phyloP scores from a whole-genome alignment of 1,284 basidiomycete genomes.

The Quambalaria eucalypti region DNA sequence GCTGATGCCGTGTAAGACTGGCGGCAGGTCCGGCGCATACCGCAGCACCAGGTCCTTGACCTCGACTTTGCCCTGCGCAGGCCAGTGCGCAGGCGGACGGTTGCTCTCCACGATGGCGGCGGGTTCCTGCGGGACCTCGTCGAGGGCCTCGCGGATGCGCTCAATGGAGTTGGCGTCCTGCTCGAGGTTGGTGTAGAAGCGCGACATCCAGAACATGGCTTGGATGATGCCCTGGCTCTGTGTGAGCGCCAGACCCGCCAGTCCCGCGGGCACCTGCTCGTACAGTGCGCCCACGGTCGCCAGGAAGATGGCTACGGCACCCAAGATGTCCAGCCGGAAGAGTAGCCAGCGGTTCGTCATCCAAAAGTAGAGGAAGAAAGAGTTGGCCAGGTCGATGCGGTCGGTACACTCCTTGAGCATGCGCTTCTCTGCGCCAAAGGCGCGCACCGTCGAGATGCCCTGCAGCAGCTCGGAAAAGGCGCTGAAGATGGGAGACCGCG shows the following conservation, averaged over 20 bases:
- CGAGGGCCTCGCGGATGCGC: slow-evolving; percentile 49
- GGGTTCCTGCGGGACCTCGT: slow-evolving; percentile 49
- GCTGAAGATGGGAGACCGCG: slow-evolving; percentile 44
- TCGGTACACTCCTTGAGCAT: neutral
- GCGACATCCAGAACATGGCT: slow-evolving; percentile 48
- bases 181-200: slow-evolving; percentile 18
- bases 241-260: slow-evolving; percentile 20
- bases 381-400: neutral
- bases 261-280: slow-evolving; percentile 9
- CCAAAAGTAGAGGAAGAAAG: slow-evolving; percentile 1
- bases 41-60: slow-evolving; percentile 50
- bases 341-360: slow-evolving; percentile 1
- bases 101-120: slow-evolving; percentile 43
- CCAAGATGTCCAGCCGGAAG: slow-evolving; percentile 3
- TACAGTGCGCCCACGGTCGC: slow-evolving; percentile 7
- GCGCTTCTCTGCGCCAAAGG: slow-evolving; percentile 49
- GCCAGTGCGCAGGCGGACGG: slow-evolving; percentile 51
- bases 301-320: neutral
- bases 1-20: slow-evolving; percentile 51
- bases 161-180: slow-evolving; percentile 45
- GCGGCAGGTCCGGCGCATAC: slow-evolving; percentile 52
- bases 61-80: slow-evolving; percentile 49
- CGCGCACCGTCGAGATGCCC: slow-evolving; percentile 52
- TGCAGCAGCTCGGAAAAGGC: slow-evolving; percentile 46
- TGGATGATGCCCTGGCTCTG: slow-evolving; percentile 37